Evolutionary conservation across 768 basidiomycete species (phyloP), one percentile per base, ranked within the genome.

Genomic region (Termitomyces sp.): DNA sequence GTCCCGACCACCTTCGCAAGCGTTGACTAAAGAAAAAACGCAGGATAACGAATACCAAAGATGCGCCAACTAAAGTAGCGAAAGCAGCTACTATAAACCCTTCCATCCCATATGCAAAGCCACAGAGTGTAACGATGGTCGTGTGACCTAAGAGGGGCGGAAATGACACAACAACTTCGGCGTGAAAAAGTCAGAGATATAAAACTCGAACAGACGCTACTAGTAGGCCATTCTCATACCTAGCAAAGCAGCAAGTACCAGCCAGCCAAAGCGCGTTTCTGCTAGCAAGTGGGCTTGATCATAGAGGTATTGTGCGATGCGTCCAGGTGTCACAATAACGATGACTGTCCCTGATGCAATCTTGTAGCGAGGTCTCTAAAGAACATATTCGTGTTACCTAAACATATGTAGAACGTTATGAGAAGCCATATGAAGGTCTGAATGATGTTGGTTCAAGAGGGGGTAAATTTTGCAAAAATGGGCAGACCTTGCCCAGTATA

Each of bases 51-150:
- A 94, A 94, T 4, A 75, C 79, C 9, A 85, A 48, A 2, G 79
- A 79, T 22, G 89, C 82, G 32, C 89, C 91, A 2, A 82, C 53
- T 25, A 92, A 52, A 18, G 88, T 88, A 2, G 75, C 84, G 13
- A 70, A 67, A 0, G 80, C 78, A 3, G 85, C 83, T 54, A 93
- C 78, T 58, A 75, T 76, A 70, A 89, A 87, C 0, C 92, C 92
- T 54, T 78, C 78, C 73, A 90, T 77, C 42, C 92, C 91, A 62
- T 89, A 94, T 1, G 89, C 86, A 68, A 92, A 94, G 1, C 92
- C 92, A 61, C 84, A 86, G 7, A 94, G 66, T 12, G 86, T 84
- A 27, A 83, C 68, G 20, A 78, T 68, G 0, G 88, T 87, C 0
- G 85, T 85, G 66, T 87, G 85, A 1, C 89, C 89, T 51, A 86